Conservation (phyloP, 1,284 basidiomycete species). For the Fomitopsis schrenkii region DNA sequence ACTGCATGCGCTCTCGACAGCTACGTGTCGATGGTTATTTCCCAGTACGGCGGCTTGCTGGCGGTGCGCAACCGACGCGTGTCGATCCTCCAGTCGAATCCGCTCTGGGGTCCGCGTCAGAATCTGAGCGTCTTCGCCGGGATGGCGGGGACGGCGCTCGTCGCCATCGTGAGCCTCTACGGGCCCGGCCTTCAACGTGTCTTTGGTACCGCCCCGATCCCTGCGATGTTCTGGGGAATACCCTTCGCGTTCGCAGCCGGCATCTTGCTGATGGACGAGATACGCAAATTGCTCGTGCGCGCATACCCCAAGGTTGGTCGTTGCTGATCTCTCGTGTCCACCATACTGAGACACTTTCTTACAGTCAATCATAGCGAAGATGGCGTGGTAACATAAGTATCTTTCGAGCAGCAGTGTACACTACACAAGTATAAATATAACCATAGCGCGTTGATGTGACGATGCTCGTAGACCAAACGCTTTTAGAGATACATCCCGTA, state of each 20-base stretch:
- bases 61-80: conserved; percentile 11
- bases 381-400: too few relatives aligned
- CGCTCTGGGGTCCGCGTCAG: conserved; percentile 39
- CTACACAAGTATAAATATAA: too few relatives aligned
- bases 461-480: too few relatives aligned
- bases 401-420: too few relatives aligned
- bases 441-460: too few relatives aligned
- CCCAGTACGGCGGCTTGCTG: conserved; percentile 52
- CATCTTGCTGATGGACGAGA: conserved; percentile 35
- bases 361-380: too few relatives aligned
- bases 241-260: conserved; percentile 36
- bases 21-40: conserved; percentile 45
- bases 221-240: conserved; percentile 39
- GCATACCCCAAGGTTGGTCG: conserved; percentile 32
- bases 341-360: too few relatives aligned
- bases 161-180: conserved; percentile 37
- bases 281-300: conserved; percentile 36
- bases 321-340: too few relatives aligned
- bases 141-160: conserved; percentile 35
- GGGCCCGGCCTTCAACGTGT: conserved; percentile 34
- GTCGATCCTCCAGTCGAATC: conserved; percentile 15
- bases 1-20: conserved; percentile 26
- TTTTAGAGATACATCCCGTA: too few relatives aligned
- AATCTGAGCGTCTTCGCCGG: conserved; percentile 31
- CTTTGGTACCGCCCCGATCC: conserved; percentile 36